phyloP scores from a whole-genome alignment of 1,284 basidiomycete species.

The Pseudozyma tsukubaensis region DNA sequence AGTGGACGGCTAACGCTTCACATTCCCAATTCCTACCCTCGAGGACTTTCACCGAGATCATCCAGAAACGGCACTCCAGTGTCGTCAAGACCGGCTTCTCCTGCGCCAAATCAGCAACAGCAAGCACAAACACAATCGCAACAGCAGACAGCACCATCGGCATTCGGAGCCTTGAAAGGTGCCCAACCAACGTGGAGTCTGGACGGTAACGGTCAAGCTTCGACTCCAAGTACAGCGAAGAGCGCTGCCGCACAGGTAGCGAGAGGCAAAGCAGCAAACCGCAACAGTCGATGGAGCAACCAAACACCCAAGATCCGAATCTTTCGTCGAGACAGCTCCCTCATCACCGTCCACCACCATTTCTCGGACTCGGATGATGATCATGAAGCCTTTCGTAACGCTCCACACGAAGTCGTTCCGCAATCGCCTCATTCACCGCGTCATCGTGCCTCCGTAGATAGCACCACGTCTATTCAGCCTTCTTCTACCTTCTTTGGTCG shows the following conservation, averaged over 20 bases:
- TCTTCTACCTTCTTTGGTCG: neutral
- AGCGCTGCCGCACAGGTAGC: no score
- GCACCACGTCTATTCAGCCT: neutral
- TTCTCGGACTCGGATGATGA: conserved; percentile 4
- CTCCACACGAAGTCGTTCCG: neutral
- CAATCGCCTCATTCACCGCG: neutral
- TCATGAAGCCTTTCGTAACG: neutral
- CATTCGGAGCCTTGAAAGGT: conserved; percentile 21
- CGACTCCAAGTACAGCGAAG: no score
- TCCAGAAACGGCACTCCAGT: conserved; percentile 7
- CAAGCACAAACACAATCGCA: neutral
- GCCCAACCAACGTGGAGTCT: neutral
- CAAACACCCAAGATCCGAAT: neutral
- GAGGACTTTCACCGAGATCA: conserved; percentile 15
- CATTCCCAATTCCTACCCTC: conserved; percentile 39
- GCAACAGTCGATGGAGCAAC: conserved; percentile 3
- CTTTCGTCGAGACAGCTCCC: conserved; percentile 24
- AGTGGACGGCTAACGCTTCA: conserved; percentile 31
- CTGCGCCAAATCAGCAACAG: neutral
- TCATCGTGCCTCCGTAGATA: no score
- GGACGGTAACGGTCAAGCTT: neutral
- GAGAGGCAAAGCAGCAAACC: no score
- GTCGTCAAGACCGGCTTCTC: conserved; percentile 10
- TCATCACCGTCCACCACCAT: conserved; percentile 23
- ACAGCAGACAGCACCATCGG: neutral